These are phyloP conservation scores for Sutorius eximius DNA, from an alignment of 1,284 basidiomycete species.

Conservation along the genomic window DNA sequence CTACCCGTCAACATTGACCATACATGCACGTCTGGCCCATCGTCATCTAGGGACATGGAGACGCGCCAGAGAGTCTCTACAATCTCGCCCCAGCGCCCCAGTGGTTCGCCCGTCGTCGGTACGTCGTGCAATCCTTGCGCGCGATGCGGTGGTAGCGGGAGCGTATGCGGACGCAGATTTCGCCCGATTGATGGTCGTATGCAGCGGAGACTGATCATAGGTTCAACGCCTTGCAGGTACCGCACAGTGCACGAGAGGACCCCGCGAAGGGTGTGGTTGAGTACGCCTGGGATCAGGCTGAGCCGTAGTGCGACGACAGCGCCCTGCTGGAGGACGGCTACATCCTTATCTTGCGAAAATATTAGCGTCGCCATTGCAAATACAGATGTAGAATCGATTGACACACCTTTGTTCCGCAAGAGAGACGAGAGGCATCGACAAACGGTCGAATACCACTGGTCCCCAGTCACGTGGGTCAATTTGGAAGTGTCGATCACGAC, in stretches of 20 bases:
- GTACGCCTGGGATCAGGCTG: constrained; percentile 12
- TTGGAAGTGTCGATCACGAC: constrained; percentile 38
- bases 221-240: constrained; percentile 42
- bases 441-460: constrained; percentile 57
- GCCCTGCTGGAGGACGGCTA: constrained; percentile 23
- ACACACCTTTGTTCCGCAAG: constrained; percentile 33
- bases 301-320: constrained; percentile 20
- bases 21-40: no score
- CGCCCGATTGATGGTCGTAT: neutral
- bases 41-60: constrained; percentile 26
- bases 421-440: constrained; percentile 52
- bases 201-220: constrained; percentile 9
- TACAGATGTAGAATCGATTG: neutral
- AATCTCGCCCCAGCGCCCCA: constrained; percentile 49
- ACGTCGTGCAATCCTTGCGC: constrained; percentile 42
- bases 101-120: constrained; percentile 26
- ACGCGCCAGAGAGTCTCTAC: constrained; percentile 52
- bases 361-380: neutral
- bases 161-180: neutral
- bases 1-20: constrained; percentile 1
- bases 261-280: constrained; percentile 3
- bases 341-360: constrained; percentile 15
- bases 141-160: constrained; percentile 36
- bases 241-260: constrained; percentile 39
- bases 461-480: constrained; percentile 49